Base-by-base conservation (phyloP, 768 basidiomycete species). In the Leccinum incarnatum region DNA sequence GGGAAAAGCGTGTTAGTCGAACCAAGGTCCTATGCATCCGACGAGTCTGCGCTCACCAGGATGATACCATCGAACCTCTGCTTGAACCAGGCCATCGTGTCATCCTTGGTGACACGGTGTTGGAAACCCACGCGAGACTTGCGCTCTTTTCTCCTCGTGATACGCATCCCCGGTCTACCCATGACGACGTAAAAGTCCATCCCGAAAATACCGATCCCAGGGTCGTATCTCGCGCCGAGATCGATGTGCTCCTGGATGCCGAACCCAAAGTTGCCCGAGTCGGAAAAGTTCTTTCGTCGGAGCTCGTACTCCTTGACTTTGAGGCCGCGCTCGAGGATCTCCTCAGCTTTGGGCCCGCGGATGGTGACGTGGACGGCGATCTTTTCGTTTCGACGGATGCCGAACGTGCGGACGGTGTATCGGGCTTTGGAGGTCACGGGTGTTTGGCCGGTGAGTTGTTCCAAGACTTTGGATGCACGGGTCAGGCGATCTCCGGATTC, bases 231-330 rank as follows among this genome's bases (percentile, higher is more conserved):
- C 69, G 96, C 96, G 72, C 96, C 96, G 65, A 99, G 81, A 78
- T 99, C 96, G 78, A 99, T 99, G 79, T 99, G 96, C 81, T 97
- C 93, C 80, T 96, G 93, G 73, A 97, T 92, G 74, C 95, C 96
- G 78, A 98, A 99, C 67, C 96, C 96, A 74, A 99, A 99, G 89
- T 98, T 98, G 59, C 96, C 96, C 60, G 94, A 97, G 77, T 93
- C 93, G 66, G 93, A 96, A 80, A 97, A 98, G 87, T 98, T 98
- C 76, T 84, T 86, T 78, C 93, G 91, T 73, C 87, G 86, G 77
- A 99, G 80, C 81, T 99, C 97, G 83, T 99, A 98, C 80, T 99
- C 97, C 86, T 99, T 99, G 72, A 98, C 97, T 78, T 98, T 99
- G 76, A 99, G 83, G 49, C 95, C 96, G 68, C 96, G 93, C 82